Base-by-base conservation (phyloP, 257 asterid species). In the Nicotiana sylvestris region DNA sequence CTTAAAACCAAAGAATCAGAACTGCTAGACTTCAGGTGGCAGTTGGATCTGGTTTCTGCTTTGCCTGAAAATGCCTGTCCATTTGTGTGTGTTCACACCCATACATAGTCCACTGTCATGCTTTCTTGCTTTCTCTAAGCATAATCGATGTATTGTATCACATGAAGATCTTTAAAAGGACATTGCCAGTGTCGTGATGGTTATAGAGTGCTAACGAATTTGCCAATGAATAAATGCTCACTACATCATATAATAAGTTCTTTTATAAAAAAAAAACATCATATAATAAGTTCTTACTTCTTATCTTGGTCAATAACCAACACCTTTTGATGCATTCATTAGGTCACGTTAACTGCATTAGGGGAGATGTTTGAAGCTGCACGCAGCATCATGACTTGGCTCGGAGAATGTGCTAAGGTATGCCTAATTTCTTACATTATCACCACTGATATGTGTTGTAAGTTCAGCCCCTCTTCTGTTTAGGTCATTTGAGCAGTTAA, bases 401-500 rank as follows among this genome's bases (percentile, higher is more conserved):
- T 96, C 64, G 98, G 97, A 83, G 98, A 96, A 27, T 96, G 98
- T 87, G 99, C 99, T 17, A 96, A 94, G 97, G 99, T 94, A 78
- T 72, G 90, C 86, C 11, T 51, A 33, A 55, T 13, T 18, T 32
- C 58, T 18, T 72, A 5, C 80, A 13, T 27, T 51, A 53, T 27
- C 79, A 49, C 79, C 80, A 76, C 9, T 27, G 62, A 76, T 49
- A 3, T 76, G 64, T 76, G 64, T 51, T 76, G 27, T 32, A 27
- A 76, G 80, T 74, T 51, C 80, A 27, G 30, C 51, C 27, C 13
- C 16, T 15, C 80, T 25, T 2, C 16, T 76, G 15, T 51, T 51
- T 76, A 49, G 64, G 64, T 51, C 43, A 51, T 18, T 49, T 35
- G 64, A 27, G 46, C 43, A 76, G 43, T 6, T 76, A 51, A 58